Conservation (phyloP, 225 moss, liverwort and hornwort species). For the Marchantia polymorpha region DNA sequence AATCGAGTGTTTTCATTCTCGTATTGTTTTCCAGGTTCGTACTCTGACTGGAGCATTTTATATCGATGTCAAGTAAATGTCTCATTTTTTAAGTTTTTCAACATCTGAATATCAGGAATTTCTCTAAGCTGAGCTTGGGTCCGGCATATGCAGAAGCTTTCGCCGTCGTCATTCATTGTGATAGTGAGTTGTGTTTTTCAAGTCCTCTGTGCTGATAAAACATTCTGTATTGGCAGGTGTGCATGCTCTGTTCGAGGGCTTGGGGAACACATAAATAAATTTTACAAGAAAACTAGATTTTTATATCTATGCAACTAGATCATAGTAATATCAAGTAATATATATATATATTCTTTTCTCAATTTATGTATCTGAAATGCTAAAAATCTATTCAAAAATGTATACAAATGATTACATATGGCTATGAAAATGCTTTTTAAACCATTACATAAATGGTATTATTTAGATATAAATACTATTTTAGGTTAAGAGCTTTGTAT, state of each 20-base stretch:
- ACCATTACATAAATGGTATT: too few relatives aligned
- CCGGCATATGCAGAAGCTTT: neutral
- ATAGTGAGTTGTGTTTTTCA: neutral
- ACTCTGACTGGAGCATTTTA: neutral
- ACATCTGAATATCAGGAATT: neutral
- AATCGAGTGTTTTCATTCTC: conserved; percentile 83
- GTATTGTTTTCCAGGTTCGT: conserved; percentile 92
- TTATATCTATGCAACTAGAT: too few relatives aligned
- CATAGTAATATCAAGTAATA: too few relatives aligned
- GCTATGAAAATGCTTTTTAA: too few relatives aligned
- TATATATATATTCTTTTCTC: too few relatives aligned
- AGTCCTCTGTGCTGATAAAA: neutral
- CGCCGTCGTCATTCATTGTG: neutral
- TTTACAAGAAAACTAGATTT: too few relatives aligned
- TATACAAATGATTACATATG: too few relatives aligned
- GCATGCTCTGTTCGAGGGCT: conserved; percentile 81
- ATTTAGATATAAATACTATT: too few relatives aligned
- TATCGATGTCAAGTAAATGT: neutral
- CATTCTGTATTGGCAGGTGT: conserved; percentile 58
- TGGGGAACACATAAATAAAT: conserved; percentile 72
- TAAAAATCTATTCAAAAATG: too few relatives aligned
- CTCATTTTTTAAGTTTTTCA: neutral
- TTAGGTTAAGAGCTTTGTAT: too few relatives aligned
- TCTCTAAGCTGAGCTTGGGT: neutral
- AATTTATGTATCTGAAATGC: too few relatives aligned